Base-by-base conservation (phyloP, 805 yeast genomes). In the Metschnikowia lunata region DNA sequence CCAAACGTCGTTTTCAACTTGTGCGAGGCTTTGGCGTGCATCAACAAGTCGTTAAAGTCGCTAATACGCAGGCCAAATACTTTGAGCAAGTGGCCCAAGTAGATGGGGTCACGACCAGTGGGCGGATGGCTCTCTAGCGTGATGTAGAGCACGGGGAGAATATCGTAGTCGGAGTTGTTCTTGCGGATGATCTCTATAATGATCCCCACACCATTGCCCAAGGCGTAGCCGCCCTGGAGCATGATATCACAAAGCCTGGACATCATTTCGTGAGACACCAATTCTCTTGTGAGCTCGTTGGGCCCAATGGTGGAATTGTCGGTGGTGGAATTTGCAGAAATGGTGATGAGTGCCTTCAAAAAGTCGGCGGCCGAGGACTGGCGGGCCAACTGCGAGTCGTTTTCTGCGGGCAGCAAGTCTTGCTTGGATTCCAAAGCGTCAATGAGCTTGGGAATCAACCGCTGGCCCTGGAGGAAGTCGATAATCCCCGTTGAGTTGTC, bases 121-220 rank as follows among this genome's bases (percentile, higher is more conserved):
- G 76, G 76, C 8, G 75, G 75, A 46, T 71, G 75, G 44, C 71
- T 63, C 42, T 70, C 75, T 36, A 71, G 59, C 1, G 74, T 69
- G 42, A 69, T 70, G 54, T 71, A 69, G 39, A 71, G 60, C 34
- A 71, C 71, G 1, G 75, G 75, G 38, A 71, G 62, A 42, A 69
- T 63, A 50, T 71, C 76, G 49, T 71, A 71, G 51, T 71, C 76
- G 14, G 74, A 68, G 48, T 71, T 71, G 49, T 71, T 71, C 43
- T 71, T 71, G 15, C 76, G 55, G 45, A 71, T 71, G 39, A 71
- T 70, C 45, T 71, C 76, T 43, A 71, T 71, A 37, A 71, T 63
- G 40, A 71, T 71, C 4, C 76, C 76, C n/a, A 71, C 76, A 8
- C 75, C 75, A 44, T 70, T 71, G n/a, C 74, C 71, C 48, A 71